Conservation (phyloP, 2,329 filamentous ascomycete species). For the Plenodomus biglobosus region DNA sequence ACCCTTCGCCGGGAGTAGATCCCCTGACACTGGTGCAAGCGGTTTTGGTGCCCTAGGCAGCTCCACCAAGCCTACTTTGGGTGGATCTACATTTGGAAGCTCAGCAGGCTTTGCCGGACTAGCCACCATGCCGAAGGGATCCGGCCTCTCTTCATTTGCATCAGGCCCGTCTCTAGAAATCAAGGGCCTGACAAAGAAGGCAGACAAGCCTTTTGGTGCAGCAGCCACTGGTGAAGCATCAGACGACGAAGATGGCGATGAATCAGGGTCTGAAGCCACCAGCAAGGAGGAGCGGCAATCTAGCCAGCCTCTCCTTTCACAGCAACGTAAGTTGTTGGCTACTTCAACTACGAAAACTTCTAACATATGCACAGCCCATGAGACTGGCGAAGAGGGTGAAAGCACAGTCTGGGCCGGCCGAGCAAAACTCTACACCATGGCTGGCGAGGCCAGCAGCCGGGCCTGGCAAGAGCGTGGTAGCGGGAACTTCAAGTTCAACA, state of each 20-base stretch:
- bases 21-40: slow-evolving; percentile 21
- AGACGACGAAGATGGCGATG: slow-evolving; percentile 56
- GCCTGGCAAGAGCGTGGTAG: slow-evolving; percentile 89
- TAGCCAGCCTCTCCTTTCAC: slow-evolving; percentile 51
- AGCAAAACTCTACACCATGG: slow-evolving; percentile 82
- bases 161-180: slow-evolving; percentile 56
- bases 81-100: slow-evolving; percentile 45
- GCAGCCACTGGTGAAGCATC: slow-evolving; percentile 63
- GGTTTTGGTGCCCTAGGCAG: slow-evolving; percentile 41
- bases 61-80: slow-evolving; percentile 39
- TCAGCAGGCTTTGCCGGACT: slow-evolving; percentile 33
- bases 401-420: slow-evolving; percentile 72
- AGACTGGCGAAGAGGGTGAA: slow-evolving; percentile 87
- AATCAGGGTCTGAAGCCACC: slow-evolving; percentile 22
- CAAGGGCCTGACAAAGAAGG: slow-evolving; percentile 58
- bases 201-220: slow-evolving; percentile 74
- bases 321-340: slow-evolving; percentile 62
- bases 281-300: slow-evolving; percentile 38
- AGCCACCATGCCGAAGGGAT: slow-evolving; percentile 21
- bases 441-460: slow-evolving; percentile 54
- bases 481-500: slow-evolving; percentile 81
- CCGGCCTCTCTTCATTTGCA: slow-evolving; percentile 67
- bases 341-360: slow-evolving; percentile 1
- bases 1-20: slow-evolving; percentile 26
- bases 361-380: slow-evolving; percentile 55